Percentiles rank a stretch among this genome's conserved stretches.
Conservation (phyloP, 2,329 filamentous ascomycete genomes). For the Zalaria sp. region DNA sequence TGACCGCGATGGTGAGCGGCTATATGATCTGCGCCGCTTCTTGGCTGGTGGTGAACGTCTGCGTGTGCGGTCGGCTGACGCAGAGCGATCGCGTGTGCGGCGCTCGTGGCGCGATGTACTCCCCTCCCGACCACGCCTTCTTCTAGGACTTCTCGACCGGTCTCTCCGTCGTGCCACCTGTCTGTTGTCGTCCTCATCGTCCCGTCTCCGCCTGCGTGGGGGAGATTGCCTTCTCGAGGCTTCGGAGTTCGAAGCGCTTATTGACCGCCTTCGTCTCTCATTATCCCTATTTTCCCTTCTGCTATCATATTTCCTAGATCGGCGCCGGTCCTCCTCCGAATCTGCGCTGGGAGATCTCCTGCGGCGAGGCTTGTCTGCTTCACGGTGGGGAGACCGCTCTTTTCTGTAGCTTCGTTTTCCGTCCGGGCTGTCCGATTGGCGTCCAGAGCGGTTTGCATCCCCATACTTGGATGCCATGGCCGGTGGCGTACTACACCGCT, state of each 20-base stretch:
- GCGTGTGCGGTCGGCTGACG: slow-evolving; percentile 3
- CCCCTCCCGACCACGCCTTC: slow-evolving; percentile 1
- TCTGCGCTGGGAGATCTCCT: neutral
- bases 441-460: neutral
- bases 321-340: neutral
- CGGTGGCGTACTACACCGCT: neutral
- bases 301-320: neutral
- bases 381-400: neutral
- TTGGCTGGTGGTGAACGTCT: slow-evolving; percentile 12
- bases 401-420: neutral
- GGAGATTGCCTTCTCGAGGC: neutral
- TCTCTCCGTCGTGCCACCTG: neutral
- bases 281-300: neutral
- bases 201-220: neutral
- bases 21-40: slow-evolving; percentile 17
- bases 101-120: neutral
- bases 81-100: neutral
- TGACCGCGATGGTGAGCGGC: slow-evolving; percentile 25
- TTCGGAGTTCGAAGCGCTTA: neutral
- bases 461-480: neutral
- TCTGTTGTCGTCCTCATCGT: slow-evolving; percentile 1
- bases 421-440: neutral
- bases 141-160: slow-evolving; percentile 2
- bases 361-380: neutral
- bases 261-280: neutral